These are phyloP conservation scores for Zygnema cylindricum DNA, from an alignment of 139 green algal species.

Conservation along the genomic window DNA sequence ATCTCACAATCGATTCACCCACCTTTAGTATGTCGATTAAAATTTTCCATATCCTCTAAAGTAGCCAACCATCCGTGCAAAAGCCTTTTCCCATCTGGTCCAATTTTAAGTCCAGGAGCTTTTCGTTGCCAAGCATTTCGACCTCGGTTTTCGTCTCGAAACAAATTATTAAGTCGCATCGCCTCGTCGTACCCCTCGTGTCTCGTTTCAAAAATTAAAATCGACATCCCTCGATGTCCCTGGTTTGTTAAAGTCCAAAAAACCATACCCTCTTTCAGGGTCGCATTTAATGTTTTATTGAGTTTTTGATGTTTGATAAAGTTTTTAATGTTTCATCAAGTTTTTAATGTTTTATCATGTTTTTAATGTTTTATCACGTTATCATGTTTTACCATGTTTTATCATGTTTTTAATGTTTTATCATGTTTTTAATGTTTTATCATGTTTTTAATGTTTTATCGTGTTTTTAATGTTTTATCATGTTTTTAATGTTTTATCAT, in stretches of 20 bases:
- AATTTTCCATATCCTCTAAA: not conserved
- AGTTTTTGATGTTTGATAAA: no score
- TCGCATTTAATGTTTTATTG: not conserved
- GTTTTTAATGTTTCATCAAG: no score
- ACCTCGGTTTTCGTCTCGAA: not conserved
- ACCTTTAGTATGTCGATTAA: not conserved
- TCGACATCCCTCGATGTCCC: not conserved
- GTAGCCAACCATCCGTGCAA: not conserved
- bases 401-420: not conserved
- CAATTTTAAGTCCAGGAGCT: not conserved
- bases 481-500: no score
- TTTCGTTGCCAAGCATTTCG: not conserved
- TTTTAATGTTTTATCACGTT: not conserved
- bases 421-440: not conserved
- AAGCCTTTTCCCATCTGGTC: not conserved
- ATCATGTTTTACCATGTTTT: no score
- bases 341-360: not conserved
- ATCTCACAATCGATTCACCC: no score
- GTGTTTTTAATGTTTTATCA: no score
- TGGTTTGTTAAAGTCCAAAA: not conserved
- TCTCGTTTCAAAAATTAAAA: not conserved
- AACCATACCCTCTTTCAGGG: not conserved
- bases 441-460: no score
- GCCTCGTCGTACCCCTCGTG: not conserved
- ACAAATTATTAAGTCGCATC: not conserved